Conservation (phyloP, 495 filamentous ascomycete species). For the Neurospora terricola region DNA sequence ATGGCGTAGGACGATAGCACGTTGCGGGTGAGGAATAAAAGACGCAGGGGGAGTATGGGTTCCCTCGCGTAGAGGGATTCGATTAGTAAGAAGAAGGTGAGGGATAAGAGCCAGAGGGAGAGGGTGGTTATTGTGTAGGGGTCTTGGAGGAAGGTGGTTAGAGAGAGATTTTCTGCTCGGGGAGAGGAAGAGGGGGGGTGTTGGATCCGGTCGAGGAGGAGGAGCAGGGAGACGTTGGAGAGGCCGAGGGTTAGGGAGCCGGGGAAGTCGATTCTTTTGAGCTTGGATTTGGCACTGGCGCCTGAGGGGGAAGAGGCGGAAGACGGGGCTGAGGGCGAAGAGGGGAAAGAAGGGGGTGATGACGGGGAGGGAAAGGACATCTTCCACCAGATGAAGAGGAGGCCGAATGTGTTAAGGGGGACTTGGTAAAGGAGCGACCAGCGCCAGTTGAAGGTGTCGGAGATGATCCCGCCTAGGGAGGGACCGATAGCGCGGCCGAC, state of each 20-base stretch:
- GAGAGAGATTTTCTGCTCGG: background rate
- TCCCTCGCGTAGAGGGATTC: constrained; percentile 6
- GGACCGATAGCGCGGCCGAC: constrained; percentile 8
- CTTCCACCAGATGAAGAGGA: constrained; percentile 8
- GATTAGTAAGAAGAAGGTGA: background rate
- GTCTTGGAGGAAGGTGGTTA: background rate
- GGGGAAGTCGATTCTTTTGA: constrained; percentile 9
- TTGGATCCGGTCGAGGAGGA: constrained; percentile 8
- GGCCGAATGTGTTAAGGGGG: constrained; percentile 1
- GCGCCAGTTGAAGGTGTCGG: constrained; percentile 6
- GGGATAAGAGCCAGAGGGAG: constrained; percentile 4
- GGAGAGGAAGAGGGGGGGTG: background rate
- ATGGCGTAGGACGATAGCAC: constrained; percentile 5
- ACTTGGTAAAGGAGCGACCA: constrained; percentile 11
- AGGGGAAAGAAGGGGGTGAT: background rate
- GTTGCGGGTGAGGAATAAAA: background rate
- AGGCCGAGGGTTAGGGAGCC: constrained; percentile 5
- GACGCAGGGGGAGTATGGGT: constrained; percentile 2
- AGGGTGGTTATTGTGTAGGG: background rate
- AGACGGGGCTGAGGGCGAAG: background rate
- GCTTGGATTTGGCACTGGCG: background rate
- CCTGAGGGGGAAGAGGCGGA: too few species aligned
- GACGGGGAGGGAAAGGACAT: constrained; percentile 6
- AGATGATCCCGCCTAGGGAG: constrained; percentile 7
- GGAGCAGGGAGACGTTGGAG: constrained; percentile 5